Base-by-base conservation (phyloP, 441 rosid species). In the Croton setiger region DNA sequence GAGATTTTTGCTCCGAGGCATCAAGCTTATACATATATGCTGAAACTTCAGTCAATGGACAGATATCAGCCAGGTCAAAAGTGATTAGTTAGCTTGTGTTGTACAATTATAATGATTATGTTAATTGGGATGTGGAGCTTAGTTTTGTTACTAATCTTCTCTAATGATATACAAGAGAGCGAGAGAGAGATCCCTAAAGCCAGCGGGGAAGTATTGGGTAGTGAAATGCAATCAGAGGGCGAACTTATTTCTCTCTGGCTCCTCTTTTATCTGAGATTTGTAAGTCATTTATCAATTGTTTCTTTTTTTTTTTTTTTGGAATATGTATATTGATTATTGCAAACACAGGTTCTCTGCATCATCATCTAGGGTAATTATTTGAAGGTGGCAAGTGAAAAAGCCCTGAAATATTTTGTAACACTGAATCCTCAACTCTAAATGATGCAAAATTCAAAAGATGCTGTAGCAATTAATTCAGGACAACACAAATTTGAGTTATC, bases 61-160 rank as follows among this genome's bases (percentile, higher is more conserved):
- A n/a, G 57, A 31, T 47, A 47, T 52, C 55, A 52, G 7, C 18
- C 55, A 52, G 7, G 18, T 47, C 14, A n/a, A 27, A 33, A 23
- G 18, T 27, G 23, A 13, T 3, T 23, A 27, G 7, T 23, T 3
- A 20, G 4, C n/a, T 27, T 27, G 18, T 35, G 53, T 49, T 61
- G 36, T 70, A 35, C 2, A 27, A 27, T 2, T 27, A 27, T 27
- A 27, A 27, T 54, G 44, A 63, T 49, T 60, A 27, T 70, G 23
- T 54, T 66, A 67, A 64, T 68, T 57, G 27, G 5, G 47, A 45
- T 63, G 5, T n/a, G n/a, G 10, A 27, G 47, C 31, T 15, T 21
- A 20, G 39, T 39, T 39, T 4, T 20, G 51, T 37, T 2, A 3
- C 43, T 15, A 44, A 5, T 23, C 43, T 56, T 57, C 63, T 44